These are phyloP conservation scores for Pistacia atlantica DNA, from an alignment of 345 rosid genomes.

Conservation along the genomic window DNA sequence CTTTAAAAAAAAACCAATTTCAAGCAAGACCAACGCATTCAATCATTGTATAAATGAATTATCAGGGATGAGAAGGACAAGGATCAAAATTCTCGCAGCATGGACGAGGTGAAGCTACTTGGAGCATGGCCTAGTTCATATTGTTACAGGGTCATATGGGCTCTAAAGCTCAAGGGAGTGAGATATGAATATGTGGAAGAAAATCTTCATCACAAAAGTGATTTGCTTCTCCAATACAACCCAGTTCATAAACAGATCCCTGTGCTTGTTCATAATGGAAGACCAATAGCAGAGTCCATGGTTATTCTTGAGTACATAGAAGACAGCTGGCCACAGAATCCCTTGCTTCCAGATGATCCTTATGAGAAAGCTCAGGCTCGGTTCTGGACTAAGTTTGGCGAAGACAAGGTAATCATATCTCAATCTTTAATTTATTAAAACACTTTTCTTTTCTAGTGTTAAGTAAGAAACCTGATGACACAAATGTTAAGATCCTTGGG, in stretches of 20 bases:
- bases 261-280: constrained; percentile 38
- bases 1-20: not conserved
- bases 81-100: not conserved
- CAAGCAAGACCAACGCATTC: constrained; percentile 6
- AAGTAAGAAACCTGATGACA: not conserved
- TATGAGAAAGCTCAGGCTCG: constrained; percentile 25
- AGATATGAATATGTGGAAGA: constrained; percentile 35
- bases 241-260: constrained; percentile 48
- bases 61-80: constrained; percentile 1
- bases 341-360: constrained; percentile 32
- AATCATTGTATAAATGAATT: not conserved
- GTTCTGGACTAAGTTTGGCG: constrained; percentile 37
- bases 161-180: constrained; percentile 37
- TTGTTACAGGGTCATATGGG: constrained; percentile 35
- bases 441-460: not conserved
- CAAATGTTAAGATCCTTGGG: too few species aligned
- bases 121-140: constrained; percentile 41
- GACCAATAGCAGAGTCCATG: constrained; percentile 32
- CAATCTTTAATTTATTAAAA: not conserved
- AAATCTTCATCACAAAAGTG: constrained; percentile 36
- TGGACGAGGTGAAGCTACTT: constrained; percentile 38
- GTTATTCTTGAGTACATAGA: constrained; percentile 36
- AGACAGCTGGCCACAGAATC: constrained; percentile 30
- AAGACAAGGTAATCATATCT: constrained; percentile 27
- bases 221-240: constrained; percentile 32